Conservation (phyloP, 805 yeast species). For the Saccharomyces mikatae region DNA sequence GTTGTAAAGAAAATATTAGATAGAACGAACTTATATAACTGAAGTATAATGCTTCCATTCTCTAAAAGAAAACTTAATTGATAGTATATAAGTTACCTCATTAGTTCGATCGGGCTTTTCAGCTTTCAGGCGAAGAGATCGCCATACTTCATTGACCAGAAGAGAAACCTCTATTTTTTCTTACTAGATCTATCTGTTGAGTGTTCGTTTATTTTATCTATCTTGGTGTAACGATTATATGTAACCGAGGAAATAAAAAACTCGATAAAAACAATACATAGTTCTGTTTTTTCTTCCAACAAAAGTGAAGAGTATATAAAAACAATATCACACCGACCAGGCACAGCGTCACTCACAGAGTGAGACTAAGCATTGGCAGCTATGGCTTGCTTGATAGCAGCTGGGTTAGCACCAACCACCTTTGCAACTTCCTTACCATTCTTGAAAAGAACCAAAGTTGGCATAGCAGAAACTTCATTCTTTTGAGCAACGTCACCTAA, state of each 20-base stretch:
- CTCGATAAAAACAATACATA: background rate
- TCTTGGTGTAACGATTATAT: background rate
- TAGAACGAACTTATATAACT: background rate
- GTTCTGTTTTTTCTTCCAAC: background rate
- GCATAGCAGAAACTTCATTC: slow-evolving; percentile 52
- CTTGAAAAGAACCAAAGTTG: slow-evolving; percentile 70
- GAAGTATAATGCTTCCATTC: too few species aligned
- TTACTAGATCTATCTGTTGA: background rate
- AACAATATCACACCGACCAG: background rate
- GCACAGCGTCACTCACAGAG: background rate
- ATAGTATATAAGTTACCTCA: background rate
- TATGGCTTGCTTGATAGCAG: slow-evolving; percentile 65
- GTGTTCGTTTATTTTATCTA: background rate
- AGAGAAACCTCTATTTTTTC: too few species aligned
- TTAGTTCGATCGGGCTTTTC: background rate
- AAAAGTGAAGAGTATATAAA: background rate
- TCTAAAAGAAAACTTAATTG: background rate
- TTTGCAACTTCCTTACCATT: slow-evolving; percentile 70
- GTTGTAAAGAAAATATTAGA: background rate
- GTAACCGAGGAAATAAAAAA: background rate
- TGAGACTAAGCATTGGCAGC: slow-evolving; percentile 39
- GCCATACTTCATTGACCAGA: background rate
- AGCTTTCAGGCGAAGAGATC: background rate
- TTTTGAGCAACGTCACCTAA: slow-evolving; percentile 67
- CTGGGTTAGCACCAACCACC: slow-evolving; percentile 87